Conservation (phyloP, 2,329 filamentous ascomycete species). For the Pestalotiopsis sp. region DNA sequence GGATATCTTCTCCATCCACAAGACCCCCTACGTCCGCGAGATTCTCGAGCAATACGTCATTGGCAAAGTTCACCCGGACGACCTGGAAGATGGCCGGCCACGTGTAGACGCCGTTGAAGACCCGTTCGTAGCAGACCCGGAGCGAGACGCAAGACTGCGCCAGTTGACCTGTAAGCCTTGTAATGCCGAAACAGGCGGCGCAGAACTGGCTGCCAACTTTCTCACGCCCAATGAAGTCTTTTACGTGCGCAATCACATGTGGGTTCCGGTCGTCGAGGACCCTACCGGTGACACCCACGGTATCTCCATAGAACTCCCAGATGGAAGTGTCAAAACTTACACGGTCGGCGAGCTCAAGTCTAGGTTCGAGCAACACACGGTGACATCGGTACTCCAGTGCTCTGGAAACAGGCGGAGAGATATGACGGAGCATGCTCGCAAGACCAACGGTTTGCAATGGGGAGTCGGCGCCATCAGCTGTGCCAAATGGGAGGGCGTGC, state of each 20-base stretch:
- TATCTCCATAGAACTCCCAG: conserved; percentile 44
- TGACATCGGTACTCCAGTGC: conserved; percentile 50
- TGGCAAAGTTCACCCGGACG: conserved; percentile 60
- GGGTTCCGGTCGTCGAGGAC: conserved; percentile 43
- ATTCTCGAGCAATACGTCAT: conserved; percentile 68
- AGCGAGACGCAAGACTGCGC: conserved; percentile 42
- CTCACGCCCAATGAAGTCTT: conserved; percentile 46
- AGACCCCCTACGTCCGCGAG: conserved; percentile 65
- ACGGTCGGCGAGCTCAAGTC: conserved; percentile 44
- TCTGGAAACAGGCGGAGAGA: conserved; percentile 49
- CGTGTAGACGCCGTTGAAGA: conserved; percentile 60
- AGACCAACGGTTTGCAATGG: conserved; percentile 52
- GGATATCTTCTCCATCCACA: conserved; percentile 73
- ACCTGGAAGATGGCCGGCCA: conserved; percentile 61
- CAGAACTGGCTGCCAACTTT: conserved; percentile 43
- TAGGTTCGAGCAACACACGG: conserved; percentile 44
- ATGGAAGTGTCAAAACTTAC: conserved; percentile 43
- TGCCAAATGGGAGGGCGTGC: conserved; percentile 49
- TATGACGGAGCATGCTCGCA: conserved; percentile 45
- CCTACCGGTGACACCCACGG: conserved; percentile 36
- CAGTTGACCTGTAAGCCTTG: conserved; percentile 47
- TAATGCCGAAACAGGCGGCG: conserved; percentile 51
- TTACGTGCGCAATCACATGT: conserved; percentile 52
- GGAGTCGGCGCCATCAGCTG: conserved; percentile 48
- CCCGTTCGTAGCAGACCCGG: conserved; percentile 49